A percentile compares a stretch with the other conserved stretches of the same genome.
These are phyloP conservation scores for Adansonia rubrostipa DNA, from an alignment of 441 rosid genomes.

Conservation along the genomic window DNA sequence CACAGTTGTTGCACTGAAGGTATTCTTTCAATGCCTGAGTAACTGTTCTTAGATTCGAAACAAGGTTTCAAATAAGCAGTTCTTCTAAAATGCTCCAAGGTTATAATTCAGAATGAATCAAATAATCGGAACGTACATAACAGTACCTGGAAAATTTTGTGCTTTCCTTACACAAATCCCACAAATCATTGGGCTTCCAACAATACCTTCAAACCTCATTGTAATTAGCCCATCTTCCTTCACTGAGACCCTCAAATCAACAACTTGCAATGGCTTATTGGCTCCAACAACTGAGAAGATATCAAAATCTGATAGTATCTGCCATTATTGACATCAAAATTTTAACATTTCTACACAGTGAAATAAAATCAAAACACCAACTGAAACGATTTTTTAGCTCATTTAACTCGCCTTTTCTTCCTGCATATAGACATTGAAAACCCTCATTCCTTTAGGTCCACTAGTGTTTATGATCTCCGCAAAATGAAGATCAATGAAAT, in stretches of 20 bases:
- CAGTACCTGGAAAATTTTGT: conserved; percentile 53
- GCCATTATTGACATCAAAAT: conserved; percentile 34
- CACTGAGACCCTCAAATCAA: conserved; percentile 65
- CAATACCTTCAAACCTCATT: conserved; percentile 70
- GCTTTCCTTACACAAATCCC: conserved; percentile 86
- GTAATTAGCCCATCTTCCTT: conserved; percentile 60
- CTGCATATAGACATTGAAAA: conserved; percentile 80
- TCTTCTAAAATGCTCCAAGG: neutral
- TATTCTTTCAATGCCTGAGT: conserved; percentile 48
- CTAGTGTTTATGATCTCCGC: conserved; percentile 78
- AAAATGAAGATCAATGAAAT: conserved; percentile 77
- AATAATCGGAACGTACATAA: conserved; percentile 22
- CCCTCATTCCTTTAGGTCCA: conserved; percentile 88
- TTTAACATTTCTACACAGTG: neutral
- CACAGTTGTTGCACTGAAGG: conserved; percentile 72
- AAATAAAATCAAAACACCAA: neutral
- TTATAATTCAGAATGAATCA: neutral
- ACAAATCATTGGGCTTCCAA: conserved; percentile 73
- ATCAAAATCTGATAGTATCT: conserved; percentile 84
- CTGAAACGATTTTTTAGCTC: neutral
- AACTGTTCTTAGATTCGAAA: conserved; percentile 43
- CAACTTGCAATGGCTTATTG: conserved; percentile 76
- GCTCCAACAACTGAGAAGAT: conserved; percentile 81
- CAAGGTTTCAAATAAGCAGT: conserved; percentile 19
- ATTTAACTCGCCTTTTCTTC: conserved; percentile 71